Evolutionary conservation across 169 alveolate species (phyloP).

Genomic region (Cryptosporidium sp.): DNA sequence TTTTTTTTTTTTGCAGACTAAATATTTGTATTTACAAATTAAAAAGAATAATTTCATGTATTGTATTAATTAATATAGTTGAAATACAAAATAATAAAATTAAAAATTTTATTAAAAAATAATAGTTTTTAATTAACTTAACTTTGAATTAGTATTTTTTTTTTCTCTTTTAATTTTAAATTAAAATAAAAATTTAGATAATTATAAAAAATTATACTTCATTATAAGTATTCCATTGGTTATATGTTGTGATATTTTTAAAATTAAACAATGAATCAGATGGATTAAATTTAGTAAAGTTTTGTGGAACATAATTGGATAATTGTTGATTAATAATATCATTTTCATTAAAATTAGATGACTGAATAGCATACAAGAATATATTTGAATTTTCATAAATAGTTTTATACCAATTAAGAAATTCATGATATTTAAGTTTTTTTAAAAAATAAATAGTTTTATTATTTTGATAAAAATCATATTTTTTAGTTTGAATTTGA

Average conservation of each 20-base stretch:
- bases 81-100: no score
- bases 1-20: no score
- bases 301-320: not conserved
- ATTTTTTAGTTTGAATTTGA: slow-evolving; percentile 1
- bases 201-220: no score
- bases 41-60: no score
- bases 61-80: no score
- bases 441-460: not conserved
- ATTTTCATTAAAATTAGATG: not conserved
- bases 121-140: no score
- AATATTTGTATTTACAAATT: no score
- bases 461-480: not conserved
- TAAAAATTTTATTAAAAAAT: no score
- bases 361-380: slow-evolving; percentile 8
- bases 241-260: slow-evolving; percentile 1
- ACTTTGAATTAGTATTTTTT: no score
- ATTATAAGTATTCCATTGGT: slow-evolving; percentile 9
- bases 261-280: not conserved
- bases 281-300: not conserved
- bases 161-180: no score
- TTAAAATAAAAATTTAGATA: no score
- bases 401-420: slow-evolving; percentile 14
- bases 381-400: not conserved
- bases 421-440: not conserved
- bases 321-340: not conserved